Conservation (phyloP, 768 basidiomycete genomes). For the Amanita pseudoporphyria region DNA sequence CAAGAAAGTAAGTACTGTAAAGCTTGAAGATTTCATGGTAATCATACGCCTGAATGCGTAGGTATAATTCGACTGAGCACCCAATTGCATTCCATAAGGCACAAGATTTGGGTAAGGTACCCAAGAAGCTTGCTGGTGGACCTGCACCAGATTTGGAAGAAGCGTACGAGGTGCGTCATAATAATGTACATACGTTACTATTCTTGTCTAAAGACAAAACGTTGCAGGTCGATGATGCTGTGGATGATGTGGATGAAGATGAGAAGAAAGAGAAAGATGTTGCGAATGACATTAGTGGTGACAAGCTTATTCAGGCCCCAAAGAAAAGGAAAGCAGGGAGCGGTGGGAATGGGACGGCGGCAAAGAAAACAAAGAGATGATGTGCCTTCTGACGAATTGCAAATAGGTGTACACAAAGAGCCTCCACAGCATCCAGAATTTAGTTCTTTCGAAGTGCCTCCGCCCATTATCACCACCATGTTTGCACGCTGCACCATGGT, state of each 20-base stretch:
- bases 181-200: background rate
- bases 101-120: slow-evolving; percentile 62
- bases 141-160: slow-evolving; percentile 89
- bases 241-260: slow-evolving; percentile 40
- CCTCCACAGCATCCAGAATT: no score
- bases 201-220: background rate
- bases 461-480: no score
- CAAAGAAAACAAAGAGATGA: slow-evolving; percentile 5
- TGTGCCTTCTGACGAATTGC: no score
- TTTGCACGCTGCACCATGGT: no score
- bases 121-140: slow-evolving; percentile 71
- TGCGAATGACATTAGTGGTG: slow-evolving; percentile 21
- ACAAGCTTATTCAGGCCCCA: slow-evolving; percentile 28
- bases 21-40: background rate
- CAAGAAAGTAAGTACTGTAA: slow-evolving; percentile 53
- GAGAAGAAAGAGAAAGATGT: slow-evolving; percentile 27
- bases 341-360: slow-evolving; percentile 4
- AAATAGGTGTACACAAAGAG: no score
- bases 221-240: slow-evolving; percentile 34
- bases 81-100: slow-evolving; percentile 95
- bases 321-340: slow-evolving; percentile 30
- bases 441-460: no score
- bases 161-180: slow-evolving; percentile 60
- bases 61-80: slow-evolving; percentile 85
- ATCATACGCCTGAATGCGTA: slow-evolving; percentile 19